These are phyloP conservation scores for Babesia divergens DNA, from an alignment of 169 alveolate genomes.

Conservation along the genomic window DNA sequence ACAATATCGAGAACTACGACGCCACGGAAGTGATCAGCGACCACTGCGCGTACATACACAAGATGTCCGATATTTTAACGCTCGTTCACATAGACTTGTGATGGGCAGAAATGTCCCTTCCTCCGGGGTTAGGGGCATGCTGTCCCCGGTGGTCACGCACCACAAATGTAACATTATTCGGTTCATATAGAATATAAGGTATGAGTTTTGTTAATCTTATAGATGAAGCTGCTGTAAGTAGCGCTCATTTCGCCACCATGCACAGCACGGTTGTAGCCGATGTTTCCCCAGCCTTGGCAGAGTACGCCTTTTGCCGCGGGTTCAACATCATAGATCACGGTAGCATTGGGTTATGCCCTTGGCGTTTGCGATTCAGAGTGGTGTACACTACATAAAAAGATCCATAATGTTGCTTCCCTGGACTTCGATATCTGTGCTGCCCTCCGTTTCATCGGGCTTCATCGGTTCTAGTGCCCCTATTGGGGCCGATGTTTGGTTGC, in stretches of 20 bases:
- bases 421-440: constrained; percentile 2
- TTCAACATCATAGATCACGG: too few species aligned
- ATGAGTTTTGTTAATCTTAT: too few species aligned
- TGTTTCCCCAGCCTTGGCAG: too few species aligned
- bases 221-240: too few species aligned
- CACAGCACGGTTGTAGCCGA: too few species aligned
- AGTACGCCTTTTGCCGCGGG: too few species aligned
- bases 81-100: constrained; percentile 41
- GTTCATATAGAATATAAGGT: too few species aligned
- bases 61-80: constrained; percentile 39
- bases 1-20: constrained; percentile 79
- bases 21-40: constrained; percentile 76
- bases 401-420: constrained; percentile 37
- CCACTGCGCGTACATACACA: constrained; percentile 58
- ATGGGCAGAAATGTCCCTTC: not conserved
- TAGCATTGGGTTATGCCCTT: too few species aligned
- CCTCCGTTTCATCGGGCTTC: not conserved
- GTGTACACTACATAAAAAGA: constrained; percentile 34
- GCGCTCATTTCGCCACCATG: too few species aligned
- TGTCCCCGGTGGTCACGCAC: not conserved
- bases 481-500: not conserved
- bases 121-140: not conserved
- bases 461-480: not conserved
- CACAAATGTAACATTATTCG: too few species aligned
- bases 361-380: too few species aligned